Evolutionary conservation across 2,329 filamentous ascomycete species (phyloP), one percentile per base, ranked within the genome.

Genomic region (Epichloe gansuensis): DNA sequence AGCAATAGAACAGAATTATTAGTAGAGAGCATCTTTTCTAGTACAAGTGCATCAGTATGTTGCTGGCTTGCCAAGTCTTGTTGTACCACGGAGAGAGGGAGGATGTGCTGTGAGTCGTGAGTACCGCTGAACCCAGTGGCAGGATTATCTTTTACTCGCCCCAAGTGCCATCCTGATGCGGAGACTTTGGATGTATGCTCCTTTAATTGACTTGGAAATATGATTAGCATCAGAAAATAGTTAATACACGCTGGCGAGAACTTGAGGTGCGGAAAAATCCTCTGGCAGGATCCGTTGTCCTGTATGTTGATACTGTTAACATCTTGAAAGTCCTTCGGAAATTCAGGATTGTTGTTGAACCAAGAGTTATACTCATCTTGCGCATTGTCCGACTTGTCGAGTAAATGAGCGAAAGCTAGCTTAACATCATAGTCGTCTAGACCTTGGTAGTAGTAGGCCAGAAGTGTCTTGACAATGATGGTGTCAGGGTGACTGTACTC

Each of bases 111-210:
- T 21, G 77, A 81, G 60, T 88, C 85, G 45, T 86, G 88, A 0
- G 85, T 88, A 0, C 85, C 85, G 7, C 80, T 85, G 61, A 90
- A 89, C 0, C 85, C 85, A 0, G 83, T 86, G 0, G 82, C 85
- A 9, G 8, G 28, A 9, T 31, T 31, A 31, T 31, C 28, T 31
- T 23, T 31, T 31, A 31, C 28, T 31, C 28, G 28, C 28, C 28
- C 28, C 28, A 31, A 31, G 28, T 31, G 28, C 83, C 83, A 87
- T 0, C 81, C 82, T 0, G 82, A 86, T 0, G 78, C 72, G 0
- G 28, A 31, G 8, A 31, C 28, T 31, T 31, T 31, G 28, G 28
- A 31, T 31, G 28, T 31, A 46, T 84, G 86, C 54, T 85, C 76
- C 35, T 75, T 79, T 58, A 80, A 74, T n/a, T 82, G 75, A 44